These are phyloP conservation scores for Aspergillus sp. DNA, from an alignment of 2,329 filamentous ascomycete genomes.

Conservation along the genomic window DNA sequence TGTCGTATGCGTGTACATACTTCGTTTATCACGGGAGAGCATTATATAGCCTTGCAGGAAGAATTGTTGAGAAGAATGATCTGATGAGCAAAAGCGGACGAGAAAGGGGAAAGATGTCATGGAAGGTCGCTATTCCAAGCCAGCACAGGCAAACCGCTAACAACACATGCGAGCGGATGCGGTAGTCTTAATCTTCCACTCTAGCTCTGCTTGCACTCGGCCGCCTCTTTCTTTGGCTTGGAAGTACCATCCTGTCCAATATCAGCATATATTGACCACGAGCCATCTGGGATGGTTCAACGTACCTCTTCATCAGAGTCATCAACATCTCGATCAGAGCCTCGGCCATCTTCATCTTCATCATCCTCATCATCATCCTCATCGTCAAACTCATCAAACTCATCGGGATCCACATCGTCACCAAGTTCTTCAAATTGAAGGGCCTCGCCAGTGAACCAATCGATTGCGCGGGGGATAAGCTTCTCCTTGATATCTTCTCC, in stretches of 20 bases:
- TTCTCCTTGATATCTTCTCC: slow-evolving; percentile 99
- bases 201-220: slow-evolving; percentile 96
- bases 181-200: slow-evolving; percentile 20
- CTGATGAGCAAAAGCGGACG: slow-evolving; percentile 34
- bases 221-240: slow-evolving; percentile 91
- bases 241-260: slow-evolving; percentile 74
- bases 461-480: slow-evolving; percentile 94
- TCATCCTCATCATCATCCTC: slow-evolving; percentile 94
- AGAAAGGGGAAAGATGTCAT: slow-evolving; percentile 30
- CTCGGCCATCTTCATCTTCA: slow-evolving; percentile 82
- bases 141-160: neutral
- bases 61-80: slow-evolving; percentile 22
- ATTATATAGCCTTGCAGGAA: slow-evolving; percentile 19
- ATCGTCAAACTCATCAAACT: slow-evolving; percentile 83
- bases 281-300: neutral
- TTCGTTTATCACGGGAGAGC: slow-evolving; percentile 11
- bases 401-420: slow-evolving; percentile 80
- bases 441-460: slow-evolving; percentile 99
- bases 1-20: slow-evolving; percentile 20
- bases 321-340: slow-evolving; percentile 63
- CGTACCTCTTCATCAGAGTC: slow-evolving; percentile 61
- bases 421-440: slow-evolving; percentile 94
- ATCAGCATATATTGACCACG: slow-evolving; percentile 25
- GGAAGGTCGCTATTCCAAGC: neutral
- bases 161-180: neutral